Percentiles rank a stretch among this genome's conserved stretches.
Conservation (phyloP, 768 basidiomycete genomes). For the Collybia mongolica region DNA sequence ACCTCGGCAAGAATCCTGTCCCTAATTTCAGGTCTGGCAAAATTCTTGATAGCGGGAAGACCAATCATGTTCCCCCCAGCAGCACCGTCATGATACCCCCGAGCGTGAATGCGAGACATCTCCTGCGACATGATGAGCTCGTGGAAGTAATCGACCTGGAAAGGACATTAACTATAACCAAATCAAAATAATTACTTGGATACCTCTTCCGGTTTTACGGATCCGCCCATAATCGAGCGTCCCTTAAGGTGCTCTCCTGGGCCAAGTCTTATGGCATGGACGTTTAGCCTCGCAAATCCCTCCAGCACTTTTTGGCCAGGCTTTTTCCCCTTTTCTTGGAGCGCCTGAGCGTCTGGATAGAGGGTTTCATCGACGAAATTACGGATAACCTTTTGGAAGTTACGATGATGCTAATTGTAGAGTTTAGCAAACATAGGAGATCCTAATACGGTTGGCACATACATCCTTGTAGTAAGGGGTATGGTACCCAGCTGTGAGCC, state of each 20-base stretch:
- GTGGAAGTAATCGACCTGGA: constrained; percentile 61
- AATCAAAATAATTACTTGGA: background rate
- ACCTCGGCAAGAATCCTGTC: constrained; percentile 48
- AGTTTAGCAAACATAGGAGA: background rate
- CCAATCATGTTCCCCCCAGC: constrained; percentile 67
- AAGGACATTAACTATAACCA: constrained; percentile 6
- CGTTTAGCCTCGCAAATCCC: constrained; percentile 10
- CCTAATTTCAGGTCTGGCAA: constrained; percentile 40
- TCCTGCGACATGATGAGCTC: constrained; percentile 70
- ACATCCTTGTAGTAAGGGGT: constrained; percentile 21
- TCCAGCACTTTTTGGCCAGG: constrained; percentile 12
- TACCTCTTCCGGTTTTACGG: constrained; percentile 15
- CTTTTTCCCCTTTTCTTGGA: constrained; percentile 16
- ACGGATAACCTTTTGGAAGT: constrained; percentile 13
- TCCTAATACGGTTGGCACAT: background rate
- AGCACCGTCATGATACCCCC: constrained; percentile 72
- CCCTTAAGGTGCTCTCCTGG: constrained; percentile 15
- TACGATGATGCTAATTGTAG: constrained; percentile 12
- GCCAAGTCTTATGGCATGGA: constrained; percentile 16
- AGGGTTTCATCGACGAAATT: constrained; percentile 15
- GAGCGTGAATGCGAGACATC: constrained; percentile 47
- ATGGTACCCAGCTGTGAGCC: constrained; percentile 61
- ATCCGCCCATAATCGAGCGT: constrained; percentile 13
- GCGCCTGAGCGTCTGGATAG: constrained; percentile 14
- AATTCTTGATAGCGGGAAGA: constrained; percentile 57